phyloP scores from a whole-genome alignment of 2,329 filamentous ascomycete genomes.

The Cladosporium oxysporum region DNA sequence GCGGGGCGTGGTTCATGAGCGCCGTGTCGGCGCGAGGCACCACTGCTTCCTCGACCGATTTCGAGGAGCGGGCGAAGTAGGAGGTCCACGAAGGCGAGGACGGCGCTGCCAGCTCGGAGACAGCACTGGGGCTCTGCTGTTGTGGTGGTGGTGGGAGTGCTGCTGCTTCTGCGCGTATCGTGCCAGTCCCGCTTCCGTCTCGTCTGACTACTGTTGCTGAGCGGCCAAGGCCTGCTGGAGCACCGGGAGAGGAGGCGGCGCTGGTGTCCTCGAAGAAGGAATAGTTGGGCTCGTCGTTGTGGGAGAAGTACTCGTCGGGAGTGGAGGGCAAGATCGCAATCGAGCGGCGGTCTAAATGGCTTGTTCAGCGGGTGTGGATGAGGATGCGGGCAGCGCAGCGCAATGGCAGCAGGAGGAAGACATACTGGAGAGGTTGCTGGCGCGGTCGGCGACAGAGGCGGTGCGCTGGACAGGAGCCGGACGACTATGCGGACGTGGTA shows the following conservation, averaged over 20 bases:
- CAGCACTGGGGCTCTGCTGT: background rate
- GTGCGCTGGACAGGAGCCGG: slow-evolving; percentile 17
- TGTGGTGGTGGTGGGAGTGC: background rate
- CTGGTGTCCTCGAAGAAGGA: slow-evolving; percentile 23
- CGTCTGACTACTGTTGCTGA: slow-evolving; percentile 32
- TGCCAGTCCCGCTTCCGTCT: slow-evolving; percentile 16
- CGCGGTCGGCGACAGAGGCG: slow-evolving; percentile 1
- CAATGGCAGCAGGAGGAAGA: background rate
- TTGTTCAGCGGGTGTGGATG: slow-evolving; percentile 6
- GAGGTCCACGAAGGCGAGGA: slow-evolving; percentile 19
- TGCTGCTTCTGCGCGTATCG: background rate
- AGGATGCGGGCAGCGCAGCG: background rate
- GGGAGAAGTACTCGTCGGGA: slow-evolving; percentile 19
- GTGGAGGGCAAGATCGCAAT: slow-evolving; percentile 26
- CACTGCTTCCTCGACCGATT: slow-evolving; percentile 13
- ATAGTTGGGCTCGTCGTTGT: slow-evolving; percentile 14
- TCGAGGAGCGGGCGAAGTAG: slow-evolving; percentile 16
- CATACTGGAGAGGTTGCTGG: slow-evolving; percentile 18
- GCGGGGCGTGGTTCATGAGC: slow-evolving; percentile 35
- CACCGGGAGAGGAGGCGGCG: slow-evolving; percentile 21
- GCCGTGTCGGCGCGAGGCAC: slow-evolving; percentile 22
- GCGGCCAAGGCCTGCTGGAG: slow-evolving; percentile 26
- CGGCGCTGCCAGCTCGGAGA: slow-evolving; percentile 16
- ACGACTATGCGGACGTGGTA: slow-evolving; percentile 3
- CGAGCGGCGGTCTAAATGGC: slow-evolving; percentile 28